These are phyloP conservation scores for Entamoeba histolytica DNA, from an alignment of 208 protist genomes.

Conservation along the genomic window DNA sequence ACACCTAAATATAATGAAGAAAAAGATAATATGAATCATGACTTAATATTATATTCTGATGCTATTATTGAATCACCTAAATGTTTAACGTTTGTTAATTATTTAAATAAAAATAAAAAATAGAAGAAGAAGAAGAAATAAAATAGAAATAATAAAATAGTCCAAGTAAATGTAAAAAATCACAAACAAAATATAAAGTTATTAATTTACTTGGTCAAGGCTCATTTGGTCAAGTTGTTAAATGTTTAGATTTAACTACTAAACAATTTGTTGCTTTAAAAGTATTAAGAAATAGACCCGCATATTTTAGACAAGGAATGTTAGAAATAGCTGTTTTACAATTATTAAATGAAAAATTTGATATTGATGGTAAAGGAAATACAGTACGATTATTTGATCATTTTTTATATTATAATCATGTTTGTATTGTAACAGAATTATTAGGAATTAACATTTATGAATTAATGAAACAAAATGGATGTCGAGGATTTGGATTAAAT, in stretches of 20 bases:
- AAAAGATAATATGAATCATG: neutral
- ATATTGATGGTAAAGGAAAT: neutral
- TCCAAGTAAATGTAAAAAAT: neutral
- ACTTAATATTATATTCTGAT: neutral
- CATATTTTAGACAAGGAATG: constrained; percentile 23
- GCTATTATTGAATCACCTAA: neutral
- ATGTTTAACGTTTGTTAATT: neutral
- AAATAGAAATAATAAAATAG: neutral
- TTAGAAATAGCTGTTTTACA: constrained; percentile 24
- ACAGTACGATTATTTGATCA: neutral
- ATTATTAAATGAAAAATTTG: neutral
- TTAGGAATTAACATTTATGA: constrained; percentile 50
- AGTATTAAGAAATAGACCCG: constrained; percentile 33
- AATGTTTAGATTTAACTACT: constrained; percentile 21
- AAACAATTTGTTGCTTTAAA: constrained; percentile 17
- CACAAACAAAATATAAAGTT: constrained; percentile 11
- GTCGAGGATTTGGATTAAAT: constrained; percentile 34
- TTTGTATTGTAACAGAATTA: neutral
- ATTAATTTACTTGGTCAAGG: constrained; percentile 48
- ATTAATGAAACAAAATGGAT: constrained; percentile 50
- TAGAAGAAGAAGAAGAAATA: too few species aligned
- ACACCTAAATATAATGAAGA: neutral
- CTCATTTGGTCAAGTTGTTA: constrained; percentile 65
- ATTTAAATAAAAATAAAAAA: too few species aligned
- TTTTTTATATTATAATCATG: neutral